These are phyloP conservation scores for Phytophthora meadii DNA, from an alignment of 352 stramenopile genomes.

Conservation along the genomic window DNA sequence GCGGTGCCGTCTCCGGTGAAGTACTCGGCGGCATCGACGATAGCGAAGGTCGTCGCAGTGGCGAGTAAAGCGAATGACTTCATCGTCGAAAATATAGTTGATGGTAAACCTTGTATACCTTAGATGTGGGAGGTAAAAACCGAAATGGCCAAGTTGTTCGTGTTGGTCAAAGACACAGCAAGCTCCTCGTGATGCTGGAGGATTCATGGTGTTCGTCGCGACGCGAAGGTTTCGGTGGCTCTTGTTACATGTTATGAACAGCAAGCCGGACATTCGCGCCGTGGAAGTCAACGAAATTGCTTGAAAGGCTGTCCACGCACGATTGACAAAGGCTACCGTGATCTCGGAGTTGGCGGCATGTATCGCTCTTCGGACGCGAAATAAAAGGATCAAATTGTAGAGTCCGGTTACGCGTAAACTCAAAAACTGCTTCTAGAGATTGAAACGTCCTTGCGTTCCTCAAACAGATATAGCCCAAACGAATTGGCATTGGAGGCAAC, in stretches of 20 bases:
- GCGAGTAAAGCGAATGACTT: constrained; percentile 23
- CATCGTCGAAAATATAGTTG: constrained; percentile 11
- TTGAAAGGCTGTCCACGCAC: constrained; percentile 10
- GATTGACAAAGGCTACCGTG: not conserved
- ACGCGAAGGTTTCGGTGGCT: not conserved
- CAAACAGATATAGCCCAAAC: too few relatives aligned
- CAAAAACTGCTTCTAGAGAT: too few relatives aligned
- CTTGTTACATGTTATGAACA: not conserved
- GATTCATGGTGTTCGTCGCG: not conserved
- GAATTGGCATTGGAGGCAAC: too few relatives aligned
- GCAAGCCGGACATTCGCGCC: not conserved
- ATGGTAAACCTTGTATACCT: not conserved
- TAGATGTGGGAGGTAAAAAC: not conserved
- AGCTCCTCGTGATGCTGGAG: not conserved
- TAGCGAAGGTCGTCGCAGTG: not conserved
- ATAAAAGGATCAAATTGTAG: constrained; percentile 1
- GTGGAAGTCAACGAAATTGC: not conserved
- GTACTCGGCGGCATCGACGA: constrained; percentile 39
- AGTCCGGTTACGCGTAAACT: too few relatives aligned
- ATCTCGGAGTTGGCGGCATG: not conserved
- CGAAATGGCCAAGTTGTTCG: not conserved
- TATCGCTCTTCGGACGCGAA: not conserved
- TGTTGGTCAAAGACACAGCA: not conserved
- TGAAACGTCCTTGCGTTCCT: too few relatives aligned
- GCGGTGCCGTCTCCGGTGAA: constrained; percentile 1